These are phyloP conservation scores for Globisporangium cystogenes DNA, from an alignment of 352 stramenopile species.

Conservation along the genomic window DNA sequence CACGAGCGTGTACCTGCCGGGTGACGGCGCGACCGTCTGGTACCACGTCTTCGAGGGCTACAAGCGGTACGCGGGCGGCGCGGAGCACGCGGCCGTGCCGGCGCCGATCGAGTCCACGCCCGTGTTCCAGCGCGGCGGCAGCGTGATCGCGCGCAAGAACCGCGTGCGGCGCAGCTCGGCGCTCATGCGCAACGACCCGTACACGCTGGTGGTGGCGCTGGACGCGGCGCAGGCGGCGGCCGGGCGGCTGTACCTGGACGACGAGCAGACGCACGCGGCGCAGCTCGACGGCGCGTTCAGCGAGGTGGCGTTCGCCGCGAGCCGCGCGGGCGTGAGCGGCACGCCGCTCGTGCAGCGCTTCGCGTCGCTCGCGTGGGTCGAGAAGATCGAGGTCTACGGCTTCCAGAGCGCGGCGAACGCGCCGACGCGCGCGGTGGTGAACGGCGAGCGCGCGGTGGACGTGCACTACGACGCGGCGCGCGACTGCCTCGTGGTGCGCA, in stretches of 20 bases:
- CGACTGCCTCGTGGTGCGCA: conserved; percentile 79
- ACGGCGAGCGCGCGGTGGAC: conserved; percentile 33
- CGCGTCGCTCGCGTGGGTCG: conserved; percentile 54
- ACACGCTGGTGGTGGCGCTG: conserved; percentile 94
- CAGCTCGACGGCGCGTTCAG: conserved; percentile 44
- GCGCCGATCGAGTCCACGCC: conserved; percentile 94
- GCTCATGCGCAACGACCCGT: conserved; percentile 96
- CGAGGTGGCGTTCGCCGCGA: conserved; percentile 34
- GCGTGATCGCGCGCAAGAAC: conserved; percentile 94
- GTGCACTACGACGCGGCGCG: conserved; percentile 59
- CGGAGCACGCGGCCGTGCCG: conserved; percentile 52
- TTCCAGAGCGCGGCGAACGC: conserved; percentile 32
- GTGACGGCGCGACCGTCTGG: conserved; percentile 72
- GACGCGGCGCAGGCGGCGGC: conserved; percentile 72
- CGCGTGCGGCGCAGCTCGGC: conserved; percentile 91
- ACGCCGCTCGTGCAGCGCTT: conserved; percentile 32
- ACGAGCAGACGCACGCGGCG: conserved; percentile 88
- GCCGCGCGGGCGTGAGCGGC: conserved; percentile 30
- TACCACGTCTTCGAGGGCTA: conserved; percentile 87
- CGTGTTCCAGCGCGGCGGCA: conserved; percentile 95
- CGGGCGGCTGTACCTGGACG: conserved; percentile 96
- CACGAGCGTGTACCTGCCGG: conserved; percentile 90
- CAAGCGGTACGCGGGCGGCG: conserved; percentile 48
- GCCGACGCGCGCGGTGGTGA: conserved; percentile 39
- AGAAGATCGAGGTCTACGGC: conserved; percentile 84